Conservation (phyloP, 768 basidiomycete species). For the Clitopilus hobsonii region DNA sequence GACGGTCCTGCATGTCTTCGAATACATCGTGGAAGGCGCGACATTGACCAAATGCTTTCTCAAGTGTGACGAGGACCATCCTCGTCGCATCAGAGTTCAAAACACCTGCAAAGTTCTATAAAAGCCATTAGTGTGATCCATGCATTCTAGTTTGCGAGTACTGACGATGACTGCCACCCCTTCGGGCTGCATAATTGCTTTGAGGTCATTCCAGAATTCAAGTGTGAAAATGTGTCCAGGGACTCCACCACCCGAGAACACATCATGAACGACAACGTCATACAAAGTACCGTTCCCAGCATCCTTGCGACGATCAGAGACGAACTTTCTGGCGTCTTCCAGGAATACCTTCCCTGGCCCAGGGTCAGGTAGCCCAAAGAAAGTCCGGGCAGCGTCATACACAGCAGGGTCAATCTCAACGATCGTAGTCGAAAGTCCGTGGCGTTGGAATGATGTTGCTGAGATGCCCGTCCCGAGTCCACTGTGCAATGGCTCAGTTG, state of each 20-base stretch:
- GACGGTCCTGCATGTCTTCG: conserved; percentile 37
- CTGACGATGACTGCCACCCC: conserved; percentile 81
- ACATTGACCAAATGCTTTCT: conserved; percentile 70
- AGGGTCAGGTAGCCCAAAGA: conserved; percentile 75
- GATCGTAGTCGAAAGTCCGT: conserved; percentile 69
- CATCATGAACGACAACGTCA: conserved; percentile 83
- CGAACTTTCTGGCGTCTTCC: conserved; percentile 73
- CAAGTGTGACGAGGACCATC: conserved; percentile 67
- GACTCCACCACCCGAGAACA: conserved; percentile 92
- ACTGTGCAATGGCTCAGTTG: conserved; percentile 33
- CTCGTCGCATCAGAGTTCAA: conserved; percentile 56
- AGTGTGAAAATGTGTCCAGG: conserved; percentile 80
- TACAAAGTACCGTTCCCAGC: conserved; percentile 35
- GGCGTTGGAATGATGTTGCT: conserved; percentile 66
- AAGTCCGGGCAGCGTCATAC: conserved; percentile 73
- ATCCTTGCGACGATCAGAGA: conserved; percentile 31
- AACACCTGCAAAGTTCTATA: conserved; percentile 81
- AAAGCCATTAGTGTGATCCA: not conserved
- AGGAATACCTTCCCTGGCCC: conserved; percentile 59
- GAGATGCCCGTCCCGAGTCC: conserved; percentile 87
- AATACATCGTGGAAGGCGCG: conserved; percentile 77
- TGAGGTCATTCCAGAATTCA: conserved; percentile 79
- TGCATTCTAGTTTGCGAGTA: conserved; percentile 7
- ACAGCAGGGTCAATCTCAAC: conserved; percentile 95
- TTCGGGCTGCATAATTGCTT: conserved; percentile 55